phyloP scores from a whole-genome alignment of 495 filamentous ascomycete genomes.

The Talaromyces liani region DNA sequence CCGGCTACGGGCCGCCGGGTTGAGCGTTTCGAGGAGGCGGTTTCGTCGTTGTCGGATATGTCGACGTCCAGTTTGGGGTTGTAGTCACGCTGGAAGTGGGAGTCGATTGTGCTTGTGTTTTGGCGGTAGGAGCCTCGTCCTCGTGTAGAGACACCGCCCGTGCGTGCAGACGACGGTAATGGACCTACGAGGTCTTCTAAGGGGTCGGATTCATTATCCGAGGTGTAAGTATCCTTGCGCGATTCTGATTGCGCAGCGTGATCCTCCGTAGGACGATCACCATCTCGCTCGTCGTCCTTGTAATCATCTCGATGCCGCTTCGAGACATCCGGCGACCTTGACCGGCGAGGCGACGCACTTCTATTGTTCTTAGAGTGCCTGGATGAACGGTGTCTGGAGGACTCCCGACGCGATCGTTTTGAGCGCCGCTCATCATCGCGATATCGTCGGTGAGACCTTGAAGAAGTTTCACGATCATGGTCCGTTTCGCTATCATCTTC shows the following conservation, averaged over 20 bases:
- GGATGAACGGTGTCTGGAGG: neutral
- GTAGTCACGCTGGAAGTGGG: conserved; percentile 69
- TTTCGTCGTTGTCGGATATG: conserved; percentile 37
- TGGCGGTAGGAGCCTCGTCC: conserved; percentile 63
- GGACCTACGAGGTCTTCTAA: conserved; percentile 78
- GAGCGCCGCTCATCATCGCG: conserved; percentile 6
- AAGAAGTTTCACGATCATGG: neutral
- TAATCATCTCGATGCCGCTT: neutral
- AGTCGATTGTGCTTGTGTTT: conserved; percentile 59
- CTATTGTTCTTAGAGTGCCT: conserved; percentile 17
- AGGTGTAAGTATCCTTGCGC: neutral
- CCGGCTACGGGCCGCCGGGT: conserved; percentile 31
- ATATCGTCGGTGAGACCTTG: neutral
- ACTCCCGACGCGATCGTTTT: conserved; percentile 5
- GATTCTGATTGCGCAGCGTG: neutral
- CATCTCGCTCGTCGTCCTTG: neutral
- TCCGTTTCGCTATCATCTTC: neutral
- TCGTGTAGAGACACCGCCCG: conserved; percentile 47
- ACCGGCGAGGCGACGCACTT: conserved; percentile 17
- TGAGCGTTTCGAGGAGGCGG: conserved; percentile 15
- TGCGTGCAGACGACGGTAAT: conserved; percentile 44
- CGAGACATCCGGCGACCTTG: conserved; percentile 28
- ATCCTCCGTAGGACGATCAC: neutral
- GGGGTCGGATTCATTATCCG: conserved; percentile 59
- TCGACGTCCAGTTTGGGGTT: conserved; percentile 67